Percentiles rank a stretch among this genome's conserved stretches.
Conservation (phyloP, 2,329 filamentous ascomycete species). For the Colletotrichum viniferum region DNA sequence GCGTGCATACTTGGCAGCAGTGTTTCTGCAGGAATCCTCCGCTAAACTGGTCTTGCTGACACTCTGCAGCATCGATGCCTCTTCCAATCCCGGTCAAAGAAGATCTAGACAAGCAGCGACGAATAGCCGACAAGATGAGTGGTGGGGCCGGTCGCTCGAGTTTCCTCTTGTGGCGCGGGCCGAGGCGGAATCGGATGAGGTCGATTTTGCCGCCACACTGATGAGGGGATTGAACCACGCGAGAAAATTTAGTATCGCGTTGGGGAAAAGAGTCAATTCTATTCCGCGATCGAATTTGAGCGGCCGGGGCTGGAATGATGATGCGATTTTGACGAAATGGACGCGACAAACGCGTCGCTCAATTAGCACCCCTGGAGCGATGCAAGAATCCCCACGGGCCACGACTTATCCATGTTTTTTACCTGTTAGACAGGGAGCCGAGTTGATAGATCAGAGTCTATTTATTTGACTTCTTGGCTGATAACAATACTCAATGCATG, state of each 20-base stretch:
- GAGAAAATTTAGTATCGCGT: neutral
- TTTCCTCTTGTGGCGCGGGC: neutral
- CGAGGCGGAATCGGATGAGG: neutral
- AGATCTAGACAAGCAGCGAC: neutral
- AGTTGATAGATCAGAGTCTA: accelerated
- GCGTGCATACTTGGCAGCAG: neutral
- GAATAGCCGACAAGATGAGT: neutral
- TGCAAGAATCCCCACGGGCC: neutral
- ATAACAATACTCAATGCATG: neutral
- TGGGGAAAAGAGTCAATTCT: accelerated
- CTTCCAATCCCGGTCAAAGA: neutral
- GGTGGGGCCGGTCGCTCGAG: neutral
- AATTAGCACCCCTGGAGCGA: neutral
- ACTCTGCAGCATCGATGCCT: neutral
- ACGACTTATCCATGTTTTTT: neutral
- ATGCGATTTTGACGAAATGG: neutral
- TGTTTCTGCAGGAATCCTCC: neutral
- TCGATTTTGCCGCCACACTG: neutral
- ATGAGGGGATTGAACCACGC: neutral
- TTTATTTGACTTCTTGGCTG: neutral
- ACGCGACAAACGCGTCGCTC: neutral
- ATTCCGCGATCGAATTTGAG: neutral
- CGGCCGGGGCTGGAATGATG: neutral
- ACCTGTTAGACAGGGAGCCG: neutral
- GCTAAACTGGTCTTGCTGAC: neutral